phyloP scores from a whole-genome alignment of 2,329 filamentous ascomycete species.

The Pseudocercospora macadamiae region DNA sequence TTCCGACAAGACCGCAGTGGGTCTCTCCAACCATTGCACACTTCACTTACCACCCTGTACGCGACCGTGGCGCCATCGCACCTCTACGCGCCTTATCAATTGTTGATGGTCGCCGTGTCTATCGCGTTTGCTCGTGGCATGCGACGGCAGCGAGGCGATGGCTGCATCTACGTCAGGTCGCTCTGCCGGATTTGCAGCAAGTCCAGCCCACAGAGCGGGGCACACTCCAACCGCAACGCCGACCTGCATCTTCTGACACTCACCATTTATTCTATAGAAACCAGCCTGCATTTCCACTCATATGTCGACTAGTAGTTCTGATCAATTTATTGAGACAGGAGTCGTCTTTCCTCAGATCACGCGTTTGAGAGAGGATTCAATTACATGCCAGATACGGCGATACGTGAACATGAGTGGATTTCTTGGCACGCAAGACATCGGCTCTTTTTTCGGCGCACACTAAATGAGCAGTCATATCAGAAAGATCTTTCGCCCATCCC shows the following conservation, averaged over 20 bases:
- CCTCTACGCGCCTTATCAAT: not conserved
- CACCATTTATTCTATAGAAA: too few species aligned
- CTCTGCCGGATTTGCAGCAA: not conserved
- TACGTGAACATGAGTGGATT: too few species aligned
- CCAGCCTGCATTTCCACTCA: too few species aligned
- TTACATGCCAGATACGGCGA: too few species aligned
- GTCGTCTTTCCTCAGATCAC: too few species aligned
- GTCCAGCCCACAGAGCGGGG: not conserved
- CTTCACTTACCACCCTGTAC: conserved; percentile 39
- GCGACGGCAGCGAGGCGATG: not conserved
- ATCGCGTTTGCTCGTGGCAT: not conserved
- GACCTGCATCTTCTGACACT: not conserved
- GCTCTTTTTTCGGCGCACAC: too few species aligned
- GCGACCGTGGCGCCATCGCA: conserved; percentile 36
- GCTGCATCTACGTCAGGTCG: not conserved
- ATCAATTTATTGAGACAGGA: too few species aligned
- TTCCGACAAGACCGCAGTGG: not conserved
- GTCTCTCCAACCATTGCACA: not conserved
- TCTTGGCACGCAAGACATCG: too few species aligned
- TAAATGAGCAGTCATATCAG: too few species aligned
- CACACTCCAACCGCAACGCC: not conserved
- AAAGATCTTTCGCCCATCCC: too few species aligned
- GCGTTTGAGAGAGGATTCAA: too few species aligned
- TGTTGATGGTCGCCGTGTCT: not conserved
- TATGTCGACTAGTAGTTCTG: too few species aligned